phyloP scores from a whole-genome alignment of 352 stramenopile species.

The Pythium sukuiense region DNA sequence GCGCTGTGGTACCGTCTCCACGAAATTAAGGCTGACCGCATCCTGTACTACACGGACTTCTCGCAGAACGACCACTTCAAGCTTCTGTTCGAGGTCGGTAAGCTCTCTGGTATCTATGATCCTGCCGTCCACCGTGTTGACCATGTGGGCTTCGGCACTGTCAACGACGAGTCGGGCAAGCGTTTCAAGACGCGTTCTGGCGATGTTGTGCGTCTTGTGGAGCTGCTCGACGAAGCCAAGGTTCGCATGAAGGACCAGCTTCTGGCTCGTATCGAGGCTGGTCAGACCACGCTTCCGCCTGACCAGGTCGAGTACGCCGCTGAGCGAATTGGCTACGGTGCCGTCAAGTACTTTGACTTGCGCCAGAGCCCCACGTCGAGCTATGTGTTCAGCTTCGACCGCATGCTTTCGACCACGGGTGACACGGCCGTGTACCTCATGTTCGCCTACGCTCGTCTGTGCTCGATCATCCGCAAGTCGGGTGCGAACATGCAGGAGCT shows the following conservation, averaged over 20 bases:
- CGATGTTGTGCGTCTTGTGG: conserved; percentile 98
- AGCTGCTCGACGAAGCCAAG: conserved; percentile 98
- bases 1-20: conserved; percentile 86
- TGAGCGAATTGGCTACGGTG: conserved; percentile 97
- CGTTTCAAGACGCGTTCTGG: conserved; percentile 99
- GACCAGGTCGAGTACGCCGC: conserved; percentile 94
- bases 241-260: conserved; percentile 93
- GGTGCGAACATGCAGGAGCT: conserved; percentile 84
- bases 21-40: conserved; percentile 76
- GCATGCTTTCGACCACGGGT: conserved; percentile 99
- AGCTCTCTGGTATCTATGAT: conserved; percentile 77
- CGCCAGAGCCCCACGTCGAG: conserved; percentile 96
- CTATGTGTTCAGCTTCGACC: conserved; percentile 99
- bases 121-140: conserved; percentile 80
- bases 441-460: conserved; percentile 98
- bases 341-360: conserved; percentile 99
- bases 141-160: conserved; percentile 84
- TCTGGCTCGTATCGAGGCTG: conserved; percentile 90
- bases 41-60: conserved; percentile 89
- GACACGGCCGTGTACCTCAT: conserved; percentile 99
- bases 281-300: conserved; percentile 82
- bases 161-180: conserved; percentile 87
- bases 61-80: conserved; percentile 89
- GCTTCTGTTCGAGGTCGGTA: conserved; percentile 79
- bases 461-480: conserved; percentile 96